Percentiles rank a stretch among this genome's conserved stretches.
Evolutionary conservation across 345 rosid genomes (phyloP).

Genomic region (Populus deltoides): DNA sequence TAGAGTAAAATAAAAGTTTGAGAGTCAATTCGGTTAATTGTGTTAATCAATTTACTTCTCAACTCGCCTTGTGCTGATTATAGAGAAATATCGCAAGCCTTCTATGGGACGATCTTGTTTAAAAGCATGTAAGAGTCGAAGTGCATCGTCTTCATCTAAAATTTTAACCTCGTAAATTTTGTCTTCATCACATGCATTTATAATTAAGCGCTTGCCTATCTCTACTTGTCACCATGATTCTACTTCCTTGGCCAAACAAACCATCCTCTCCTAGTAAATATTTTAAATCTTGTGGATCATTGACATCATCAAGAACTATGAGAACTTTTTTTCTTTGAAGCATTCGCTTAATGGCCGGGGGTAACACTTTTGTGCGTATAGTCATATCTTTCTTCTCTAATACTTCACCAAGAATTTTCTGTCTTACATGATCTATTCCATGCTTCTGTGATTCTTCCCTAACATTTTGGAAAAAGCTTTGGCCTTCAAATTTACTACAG

Average conservation of each 20-base stretch:
- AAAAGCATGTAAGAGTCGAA: conserved; percentile 6
- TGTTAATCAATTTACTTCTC: too few relatives aligned
- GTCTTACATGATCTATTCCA: neutral
- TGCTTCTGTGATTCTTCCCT: neutral
- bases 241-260: neutral
- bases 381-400: neutral
- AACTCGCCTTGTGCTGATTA: too few relatives aligned
- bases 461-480: neutral
- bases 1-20: too few relatives aligned
- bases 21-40: too few relatives aligned
- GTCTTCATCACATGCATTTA: neutral
- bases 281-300: neutral
- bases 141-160: neutral
- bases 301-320: conserved; percentile 8
- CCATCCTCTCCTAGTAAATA: neutral
- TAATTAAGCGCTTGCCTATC: neutral
- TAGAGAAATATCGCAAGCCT: neutral
- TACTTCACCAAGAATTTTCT: neutral
- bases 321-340: neutral
- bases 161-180: neutral
- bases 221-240: neutral
- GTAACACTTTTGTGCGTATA: too few relatives aligned
- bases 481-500: neutral
- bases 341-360: neutral
- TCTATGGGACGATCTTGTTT: neutral